These are phyloP conservation scores for Scedosporium dehoogii DNA, from an alignment of 2,329 filamentous ascomycete genomes.

Conservation along the genomic window DNA sequence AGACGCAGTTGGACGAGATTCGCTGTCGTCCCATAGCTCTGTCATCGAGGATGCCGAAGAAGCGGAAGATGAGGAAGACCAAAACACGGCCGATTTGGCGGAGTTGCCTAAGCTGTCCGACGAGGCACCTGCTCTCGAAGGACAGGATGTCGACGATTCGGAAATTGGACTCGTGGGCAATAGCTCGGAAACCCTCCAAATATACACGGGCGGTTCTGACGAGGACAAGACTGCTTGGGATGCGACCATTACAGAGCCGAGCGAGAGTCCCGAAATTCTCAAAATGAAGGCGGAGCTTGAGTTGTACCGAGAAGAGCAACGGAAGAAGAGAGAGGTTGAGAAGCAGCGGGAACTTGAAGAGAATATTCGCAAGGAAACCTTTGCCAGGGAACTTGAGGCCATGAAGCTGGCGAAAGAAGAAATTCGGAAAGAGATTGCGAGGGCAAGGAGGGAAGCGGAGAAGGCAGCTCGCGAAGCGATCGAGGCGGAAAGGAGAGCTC, in stretches of 20 bases:
- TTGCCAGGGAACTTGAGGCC: slow-evolving; percentile 30
- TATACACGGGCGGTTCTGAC: too few relatives aligned
- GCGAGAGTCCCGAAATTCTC: slow-evolving; percentile 41
- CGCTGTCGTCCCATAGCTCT: not conserved
- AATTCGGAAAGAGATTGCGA: slow-evolving; percentile 19
- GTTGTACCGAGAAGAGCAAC: slow-evolving; percentile 35
- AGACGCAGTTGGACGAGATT: not conserved
- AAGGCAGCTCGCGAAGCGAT: slow-evolving; percentile 27
- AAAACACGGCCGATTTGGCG: too few relatives aligned
- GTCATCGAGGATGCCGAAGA: not conserved
- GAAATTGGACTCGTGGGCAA: too few relatives aligned
- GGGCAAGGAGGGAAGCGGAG: slow-evolving; percentile 27
- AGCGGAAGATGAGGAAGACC: too few relatives aligned
- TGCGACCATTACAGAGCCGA: slow-evolving; percentile 20
- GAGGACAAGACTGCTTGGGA: too few relatives aligned
- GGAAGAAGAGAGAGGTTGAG: slow-evolving; percentile 33
- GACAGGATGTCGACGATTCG: too few relatives aligned
- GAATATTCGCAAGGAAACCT: slow-evolving; percentile 31
- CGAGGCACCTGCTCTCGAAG: too few relatives aligned
- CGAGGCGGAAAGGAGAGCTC: slow-evolving; percentile 26
- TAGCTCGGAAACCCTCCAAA: too few relatives aligned
- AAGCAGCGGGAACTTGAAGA: slow-evolving; percentile 33
- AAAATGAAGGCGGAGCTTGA: slow-evolving; percentile 51
- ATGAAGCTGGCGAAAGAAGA: slow-evolving; percentile 35
- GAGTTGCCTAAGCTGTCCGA: too few relatives aligned